Percentiles rank a stretch among this genome's conserved stretches.
These are phyloP conservation scores for Acmispon strigosus DNA, from an alignment of 306 rosid genomes.

Conservation along the genomic window DNA sequence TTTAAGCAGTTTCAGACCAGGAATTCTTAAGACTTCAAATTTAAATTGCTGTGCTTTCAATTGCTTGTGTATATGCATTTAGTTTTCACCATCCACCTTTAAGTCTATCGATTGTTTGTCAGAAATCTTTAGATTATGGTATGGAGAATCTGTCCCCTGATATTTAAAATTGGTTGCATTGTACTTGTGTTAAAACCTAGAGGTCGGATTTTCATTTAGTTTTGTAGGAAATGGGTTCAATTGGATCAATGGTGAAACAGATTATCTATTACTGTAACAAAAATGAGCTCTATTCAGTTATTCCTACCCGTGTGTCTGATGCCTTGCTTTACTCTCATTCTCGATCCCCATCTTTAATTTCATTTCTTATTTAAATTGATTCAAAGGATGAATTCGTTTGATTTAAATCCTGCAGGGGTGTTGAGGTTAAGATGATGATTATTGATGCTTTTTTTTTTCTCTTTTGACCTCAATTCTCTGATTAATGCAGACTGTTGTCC, in stretches of 20 bases:
- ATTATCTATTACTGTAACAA: too few species aligned
- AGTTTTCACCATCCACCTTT: not conserved
- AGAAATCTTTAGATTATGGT: not conserved
- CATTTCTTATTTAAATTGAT: not conserved
- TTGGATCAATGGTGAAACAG: not conserved
- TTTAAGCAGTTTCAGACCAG: not conserved
- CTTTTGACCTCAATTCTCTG: not conserved
- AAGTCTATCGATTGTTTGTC: not conserved
- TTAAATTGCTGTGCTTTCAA: not conserved
- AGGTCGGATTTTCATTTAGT: too few species aligned
- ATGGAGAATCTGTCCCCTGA: not conserved
- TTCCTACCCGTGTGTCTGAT: too few species aligned
- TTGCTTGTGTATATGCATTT: not conserved
- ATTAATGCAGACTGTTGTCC: slow-evolving; percentile 68
- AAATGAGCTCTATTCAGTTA: too few species aligned
- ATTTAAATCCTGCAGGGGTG: too few species aligned
- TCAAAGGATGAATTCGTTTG: not conserved
- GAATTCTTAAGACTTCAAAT: too few species aligned
- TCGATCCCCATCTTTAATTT: not conserved
- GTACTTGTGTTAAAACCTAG: too few species aligned
- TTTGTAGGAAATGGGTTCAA: too few species aligned
- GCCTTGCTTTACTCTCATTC: too few species aligned
- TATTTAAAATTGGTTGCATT: not conserved
- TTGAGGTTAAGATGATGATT: not conserved
- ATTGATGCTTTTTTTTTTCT: not conserved